Evolutionary conservation across 129 eudicot species (phyloP).

Genomic region (Calendula officinalis): DNA sequence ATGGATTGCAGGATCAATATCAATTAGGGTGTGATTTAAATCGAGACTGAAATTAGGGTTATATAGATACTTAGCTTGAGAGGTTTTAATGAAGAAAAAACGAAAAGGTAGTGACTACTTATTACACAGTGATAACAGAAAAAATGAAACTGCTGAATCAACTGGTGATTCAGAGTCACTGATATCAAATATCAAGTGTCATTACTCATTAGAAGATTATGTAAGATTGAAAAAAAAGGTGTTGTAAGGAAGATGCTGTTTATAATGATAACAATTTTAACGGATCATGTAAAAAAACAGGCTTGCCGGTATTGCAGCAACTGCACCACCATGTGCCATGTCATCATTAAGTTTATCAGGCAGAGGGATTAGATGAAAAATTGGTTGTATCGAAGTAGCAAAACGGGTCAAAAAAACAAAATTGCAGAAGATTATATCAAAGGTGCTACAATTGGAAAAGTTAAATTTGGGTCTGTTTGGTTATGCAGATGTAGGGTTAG

Average conservation of each 20-base stretch:
- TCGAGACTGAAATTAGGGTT: slow-evolving; percentile 9
- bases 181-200: slow-evolving; percentile 49
- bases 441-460: slow-evolving; percentile 52
- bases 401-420: slow-evolving; percentile 60
- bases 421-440: slow-evolving; percentile 48
- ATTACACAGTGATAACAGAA: slow-evolving; percentile 23
- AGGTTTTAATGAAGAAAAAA: slow-evolving; percentile 63
- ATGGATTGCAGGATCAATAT: slow-evolving; percentile 15
- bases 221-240: slow-evolving; percentile 54
- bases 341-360: slow-evolving; percentile 40
- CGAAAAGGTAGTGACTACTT: slow-evolving; percentile 73
- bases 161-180: slow-evolving; percentile 42
- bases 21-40: slow-evolving; percentile 4
- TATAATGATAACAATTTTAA: slow-evolving; percentile 28
- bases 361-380: slow-evolving; percentile 62
- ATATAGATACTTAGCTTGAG: neutral
- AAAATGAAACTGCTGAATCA: slow-evolving; percentile 36
- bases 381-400: slow-evolving; percentile 60
- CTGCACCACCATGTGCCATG: slow-evolving; percentile 60
- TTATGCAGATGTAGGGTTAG: slow-evolving; percentile 21
- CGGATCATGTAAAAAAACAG: slow-evolving; percentile 45
- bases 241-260: slow-evolving; percentile 54
- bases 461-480: slow-evolving; percentile 54
- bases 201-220: slow-evolving; percentile 62
- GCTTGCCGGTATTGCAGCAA: slow-evolving; percentile 50